Base-by-base conservation (phyloP, 441 rosid genomes). In the Croton laevigatus region DNA sequence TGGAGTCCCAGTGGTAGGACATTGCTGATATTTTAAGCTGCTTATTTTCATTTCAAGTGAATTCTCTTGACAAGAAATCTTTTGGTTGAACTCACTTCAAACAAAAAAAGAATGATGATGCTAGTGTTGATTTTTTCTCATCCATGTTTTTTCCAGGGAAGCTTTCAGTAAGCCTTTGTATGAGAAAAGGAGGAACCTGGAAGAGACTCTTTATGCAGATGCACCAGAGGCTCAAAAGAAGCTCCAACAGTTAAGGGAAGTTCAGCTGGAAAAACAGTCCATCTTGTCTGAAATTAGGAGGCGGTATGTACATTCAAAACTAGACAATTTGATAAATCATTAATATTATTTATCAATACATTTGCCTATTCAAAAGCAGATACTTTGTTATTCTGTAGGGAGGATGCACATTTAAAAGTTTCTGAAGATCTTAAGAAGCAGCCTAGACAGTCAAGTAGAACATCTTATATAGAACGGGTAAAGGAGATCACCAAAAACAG, bases 401-500 rank as follows among this genome's bases (percentile, higher is more conserved):
- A 91, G 75, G 84, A 81, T 65, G 91, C 87, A 73, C 46, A 64
- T 62, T 75, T 63, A 20, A 81, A 82, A 65, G 93, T 88, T 68
- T 78, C 78, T 22, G 64, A 59, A 16, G 83, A 82, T 51, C 79
- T 88, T 53, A 72, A 81, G 83, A 83, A 80, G 82, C 91, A 78
- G 77, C 83, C 86, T 34, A 76, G 80, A 72, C 79, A 65, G 75
- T 83, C 80, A 48, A 76, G 92, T 57, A 84, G 95, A 69, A 77
- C 82, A 73, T 85, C 97, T 22, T 78, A 88, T 73, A 80, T 89
- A 37, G 86, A 91, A 75, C 78, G 82, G 69, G 83, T 91, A 70
- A 87, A 86, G 73, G 96, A 94, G 84, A 94, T 94, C 37, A 86
- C 97, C 0, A 91, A 88, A 77, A 94, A 88, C 75, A 87, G 96